Percentiles rank a stretch among this genome's conserved stretches.
phyloP scores from a whole-genome alignment of 2,329 filamentous ascomycete species.

The Pseudocercospora crystallina region DNA sequence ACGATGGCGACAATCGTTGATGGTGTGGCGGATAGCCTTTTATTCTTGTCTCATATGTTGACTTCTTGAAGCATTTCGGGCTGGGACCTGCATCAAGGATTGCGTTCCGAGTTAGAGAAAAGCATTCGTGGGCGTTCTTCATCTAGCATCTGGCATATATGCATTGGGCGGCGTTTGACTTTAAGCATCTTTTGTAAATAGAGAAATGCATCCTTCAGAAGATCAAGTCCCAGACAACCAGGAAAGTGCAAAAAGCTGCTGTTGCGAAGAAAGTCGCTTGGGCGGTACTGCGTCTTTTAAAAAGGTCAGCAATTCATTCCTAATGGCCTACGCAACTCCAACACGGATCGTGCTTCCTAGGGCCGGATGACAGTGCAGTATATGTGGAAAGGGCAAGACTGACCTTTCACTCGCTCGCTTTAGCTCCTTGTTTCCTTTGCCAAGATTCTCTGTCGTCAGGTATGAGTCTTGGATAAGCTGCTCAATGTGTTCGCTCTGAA shows the following conservation, averaged over 20 bases:
- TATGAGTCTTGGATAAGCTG: constrained; percentile 82
- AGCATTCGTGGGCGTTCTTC: no score
- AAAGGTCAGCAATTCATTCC: no score
- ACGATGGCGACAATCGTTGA: background rate
- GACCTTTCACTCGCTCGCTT: constrained; percentile 68
- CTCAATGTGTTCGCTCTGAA: constrained; percentile 85
- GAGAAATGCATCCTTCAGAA: constrained; percentile 35
- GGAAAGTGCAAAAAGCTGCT: constrained; percentile 45
- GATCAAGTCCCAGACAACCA: constrained; percentile 52
- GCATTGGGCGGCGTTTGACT: no score
- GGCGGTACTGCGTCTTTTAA: constrained; percentile 44
- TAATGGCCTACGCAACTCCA: no score
- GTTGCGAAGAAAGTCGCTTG: constrained; percentile 51
- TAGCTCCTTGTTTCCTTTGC: constrained; percentile 84
- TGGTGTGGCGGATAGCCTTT: background rate
- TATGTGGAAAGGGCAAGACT: no score
- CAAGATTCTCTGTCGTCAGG: constrained; percentile 80
- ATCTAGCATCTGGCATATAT: no score
- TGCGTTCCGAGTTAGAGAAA: background rate
- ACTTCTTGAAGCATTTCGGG: background rate
- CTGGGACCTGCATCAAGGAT: background rate
- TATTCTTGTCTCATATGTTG: background rate
- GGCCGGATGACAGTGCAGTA: no score
- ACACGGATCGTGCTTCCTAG: no score
- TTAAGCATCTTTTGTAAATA: background rate